Evolutionary conservation across 805 yeast genomes (phyloP), one percentile per base, ranked within the genome.

Genomic region (Scheffersomyces lignosus): DNA sequence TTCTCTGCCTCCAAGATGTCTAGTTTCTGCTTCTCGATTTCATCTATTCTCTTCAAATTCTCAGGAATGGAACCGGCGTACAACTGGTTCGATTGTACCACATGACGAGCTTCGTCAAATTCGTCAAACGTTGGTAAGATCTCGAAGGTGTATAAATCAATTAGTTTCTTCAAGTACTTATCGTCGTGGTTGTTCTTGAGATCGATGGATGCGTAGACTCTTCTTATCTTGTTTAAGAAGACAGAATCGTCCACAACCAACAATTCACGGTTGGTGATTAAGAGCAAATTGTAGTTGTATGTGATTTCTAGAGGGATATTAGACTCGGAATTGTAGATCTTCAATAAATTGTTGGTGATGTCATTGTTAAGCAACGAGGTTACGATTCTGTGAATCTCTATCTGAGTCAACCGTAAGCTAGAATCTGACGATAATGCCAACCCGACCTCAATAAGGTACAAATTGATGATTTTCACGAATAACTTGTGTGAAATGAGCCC

Each of bases 361-460:
- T 17, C 43, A 28, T 52, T 58, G 3, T 47, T 38, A 4, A 38
- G 33, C 16, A 63, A 43, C 7, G 37, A 16, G 24, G 32, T 18
- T 13, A 37, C 31, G 4, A 27, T 14, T 16, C 13, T 12, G 14
- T 29, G 50, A 40, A 29, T 34, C 27, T 37, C 49, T 15, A 22
- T 29, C 20, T 28, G 38, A 9, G 38, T 14, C 15, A 47, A 29
- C 36, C 26, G 17, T 28, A 20, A 29, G 18, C 24, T 26, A 18
- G 37, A 8, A 15, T 23, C 37, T 26, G 30, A 31, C 17, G 34
- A 40, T 24, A 46, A 29, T 23, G 41, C 33, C 7, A 62, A 40
- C 1, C 73, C 73, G 5, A 62, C 45, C 36, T 66, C 61, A 3
- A 66, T 56, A 39, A 67, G 50, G 41, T 66, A 68, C 31, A 68